Conservation (phyloP, 1,284 basidiomycete species). For the Ustilago shanxiensis region DNA sequence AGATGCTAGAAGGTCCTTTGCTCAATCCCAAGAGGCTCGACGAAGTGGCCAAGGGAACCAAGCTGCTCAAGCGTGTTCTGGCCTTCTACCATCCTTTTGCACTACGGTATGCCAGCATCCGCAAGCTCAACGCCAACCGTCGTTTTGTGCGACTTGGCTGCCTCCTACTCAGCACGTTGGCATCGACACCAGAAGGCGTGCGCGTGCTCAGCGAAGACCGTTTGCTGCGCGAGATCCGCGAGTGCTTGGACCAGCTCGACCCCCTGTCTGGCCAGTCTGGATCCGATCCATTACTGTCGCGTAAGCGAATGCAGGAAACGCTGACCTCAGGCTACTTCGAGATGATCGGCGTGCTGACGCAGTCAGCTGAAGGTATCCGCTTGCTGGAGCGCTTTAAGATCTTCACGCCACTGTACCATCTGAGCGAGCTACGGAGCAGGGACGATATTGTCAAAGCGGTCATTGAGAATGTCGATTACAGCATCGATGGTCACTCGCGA, state of each 20-base stretch:
- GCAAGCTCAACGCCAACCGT: conserved; percentile 75
- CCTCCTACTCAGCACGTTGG: conserved; percentile 83
- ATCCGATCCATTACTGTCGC: conserved; percentile 83
- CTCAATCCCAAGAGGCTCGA: conserved; percentile 93
- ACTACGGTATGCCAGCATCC: conserved; percentile 82
- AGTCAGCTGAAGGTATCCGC: conserved; percentile 86
- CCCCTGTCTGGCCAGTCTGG: conserved; percentile 74
- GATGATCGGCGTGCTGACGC: conserved; percentile 91
- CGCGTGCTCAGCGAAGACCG: conserved; percentile 88
- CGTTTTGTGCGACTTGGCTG: conserved; percentile 72
- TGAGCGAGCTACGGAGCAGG: conserved; percentile 88
- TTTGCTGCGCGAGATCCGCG: conserved; percentile 85
- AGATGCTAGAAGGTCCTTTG: conserved; percentile 91
- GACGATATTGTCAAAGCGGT: conserved; percentile 92
- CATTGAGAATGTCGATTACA: conserved; percentile 84
- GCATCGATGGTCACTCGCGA: conserved; percentile 60
- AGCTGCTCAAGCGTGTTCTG: conserved; percentile 87
- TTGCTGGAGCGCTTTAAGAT: conserved; percentile 90
- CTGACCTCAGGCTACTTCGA: conserved; percentile 93
- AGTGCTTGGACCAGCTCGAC: conserved; percentile 91
- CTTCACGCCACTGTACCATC: conserved; percentile 93
- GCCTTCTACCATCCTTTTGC: conserved; percentile 92
- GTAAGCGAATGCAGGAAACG: conserved; percentile 83
- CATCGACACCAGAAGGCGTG: conserved; percentile 85
- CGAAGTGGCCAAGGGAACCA: conserved; percentile 90